phyloP scores from a whole-genome alignment of 1,284 basidiomycete species.

The Ganoderma lucidum region DNA sequence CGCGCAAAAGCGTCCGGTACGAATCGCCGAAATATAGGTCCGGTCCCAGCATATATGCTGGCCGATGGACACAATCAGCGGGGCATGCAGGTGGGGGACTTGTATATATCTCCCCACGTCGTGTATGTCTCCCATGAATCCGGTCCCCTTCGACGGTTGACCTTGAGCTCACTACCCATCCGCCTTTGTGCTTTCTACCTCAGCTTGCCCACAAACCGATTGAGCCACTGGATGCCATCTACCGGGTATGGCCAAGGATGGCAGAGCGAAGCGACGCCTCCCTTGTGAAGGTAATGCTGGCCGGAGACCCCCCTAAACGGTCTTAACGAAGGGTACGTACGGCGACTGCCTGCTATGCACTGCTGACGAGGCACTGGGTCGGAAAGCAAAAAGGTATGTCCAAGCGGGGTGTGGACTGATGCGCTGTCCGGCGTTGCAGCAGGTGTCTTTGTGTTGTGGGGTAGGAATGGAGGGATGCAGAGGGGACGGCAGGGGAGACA shows the following conservation, averaged over 20 bases:
- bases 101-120: no score
- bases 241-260: no score
- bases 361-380: not conserved
- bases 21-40: not conserved
- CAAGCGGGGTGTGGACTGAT: not conserved
- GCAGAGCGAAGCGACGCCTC: no score
- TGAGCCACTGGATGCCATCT: no score
- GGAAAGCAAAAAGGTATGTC: not conserved
- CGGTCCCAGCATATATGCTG: no score
- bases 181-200: no score
- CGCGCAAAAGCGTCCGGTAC: conserved; percentile 11
- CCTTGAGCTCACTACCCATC: no score
- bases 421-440: conserved; percentile 9
- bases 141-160: no score
- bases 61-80: no score
- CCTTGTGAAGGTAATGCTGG: conserved; percentile 3
- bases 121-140: no score
- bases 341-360: conserved; percentile 1
- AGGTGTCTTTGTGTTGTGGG: not conserved
- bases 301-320: not conserved
- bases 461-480: conserved; percentile 12
- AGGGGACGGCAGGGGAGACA: conserved; percentile 2
- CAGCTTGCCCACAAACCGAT: no score
- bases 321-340: conserved; percentile 8
- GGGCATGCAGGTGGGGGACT: no score